A percentile compares a stretch with the other conserved stretches of the same genome.
Evolutionary conservation across 345 rosid species (phyloP).

Genomic region (Boechera divaricarpa): DNA sequence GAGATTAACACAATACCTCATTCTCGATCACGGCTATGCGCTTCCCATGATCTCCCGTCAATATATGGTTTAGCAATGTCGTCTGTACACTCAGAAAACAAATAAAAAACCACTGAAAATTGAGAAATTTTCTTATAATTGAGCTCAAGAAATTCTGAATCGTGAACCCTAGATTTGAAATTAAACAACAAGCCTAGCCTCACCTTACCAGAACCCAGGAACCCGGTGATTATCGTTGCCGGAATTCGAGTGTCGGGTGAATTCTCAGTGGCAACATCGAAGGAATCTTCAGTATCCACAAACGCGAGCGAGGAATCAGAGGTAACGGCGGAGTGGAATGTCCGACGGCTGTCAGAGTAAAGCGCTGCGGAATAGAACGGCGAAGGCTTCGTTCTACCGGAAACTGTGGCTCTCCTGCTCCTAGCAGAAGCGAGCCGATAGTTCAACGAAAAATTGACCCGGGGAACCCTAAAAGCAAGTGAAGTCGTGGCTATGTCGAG

Average conservation of each 20-base stretch:
- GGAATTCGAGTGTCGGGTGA: constrained; percentile 83
- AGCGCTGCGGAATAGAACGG: constrained; percentile 33
- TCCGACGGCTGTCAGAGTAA: constrained; percentile 44
- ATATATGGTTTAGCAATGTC: constrained; percentile 85
- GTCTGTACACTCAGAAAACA: constrained; percentile 55
- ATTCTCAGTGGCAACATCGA: constrained; percentile 57
- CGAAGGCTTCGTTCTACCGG: constrained; percentile 43
- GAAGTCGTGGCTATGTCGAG: constrained; percentile 60
- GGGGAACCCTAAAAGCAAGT: constrained; percentile 51
- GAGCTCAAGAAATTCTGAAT: no score
- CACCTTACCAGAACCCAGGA: constrained; percentile 95
- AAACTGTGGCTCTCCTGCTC: constrained; percentile 42
- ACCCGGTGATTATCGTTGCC: constrained; percentile 92
- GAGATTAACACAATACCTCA: constrained; percentile 57
- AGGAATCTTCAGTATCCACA: constrained; percentile 56
- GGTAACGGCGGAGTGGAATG: constrained; percentile 47
- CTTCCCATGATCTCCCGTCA: constrained; percentile 94
- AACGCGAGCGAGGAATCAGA: constrained; percentile 59
- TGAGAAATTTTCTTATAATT: not conserved
- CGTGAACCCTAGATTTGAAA: not conserved
- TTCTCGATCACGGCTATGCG: constrained; percentile 95
- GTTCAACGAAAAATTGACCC: constrained; percentile 26
- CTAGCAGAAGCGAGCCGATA: constrained; percentile 46
- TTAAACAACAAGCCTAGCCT: not conserved
- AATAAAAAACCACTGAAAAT: not conserved